Evolutionary conservation across 176 grass and related monocot species (phyloP).

Genomic region (Tuctoria greenei): DNA sequence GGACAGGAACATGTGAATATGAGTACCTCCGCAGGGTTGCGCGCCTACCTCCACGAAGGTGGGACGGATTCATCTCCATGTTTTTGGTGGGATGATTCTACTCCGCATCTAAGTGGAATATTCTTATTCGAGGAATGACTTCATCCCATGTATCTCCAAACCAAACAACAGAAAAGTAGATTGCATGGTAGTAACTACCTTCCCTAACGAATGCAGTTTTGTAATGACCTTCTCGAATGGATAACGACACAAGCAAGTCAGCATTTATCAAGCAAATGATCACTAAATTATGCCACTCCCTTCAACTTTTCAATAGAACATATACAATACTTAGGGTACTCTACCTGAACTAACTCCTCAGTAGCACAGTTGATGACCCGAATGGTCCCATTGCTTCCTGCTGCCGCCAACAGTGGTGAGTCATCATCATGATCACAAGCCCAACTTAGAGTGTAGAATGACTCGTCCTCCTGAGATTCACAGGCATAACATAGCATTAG

Average conservation of each 20-base stretch:
- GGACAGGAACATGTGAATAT: too few species aligned
- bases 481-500: neutral
- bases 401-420: constrained; percentile 78
- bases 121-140: too few species aligned
- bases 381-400: constrained; percentile 77
- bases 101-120: too few species aligned
- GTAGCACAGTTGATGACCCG: constrained; percentile 83
- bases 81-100: too few species aligned
- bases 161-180: too few species aligned
- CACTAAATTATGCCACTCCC: neutral
- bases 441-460: constrained; percentile 96
- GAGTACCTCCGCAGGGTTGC: too few species aligned
- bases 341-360: constrained; percentile 79
- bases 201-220: neutral
- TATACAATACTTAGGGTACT: neutral
- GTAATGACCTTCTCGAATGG: neutral
- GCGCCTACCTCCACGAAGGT: too few species aligned
- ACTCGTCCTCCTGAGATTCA: constrained; percentile 73
- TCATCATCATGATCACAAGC: constrained; percentile 70
- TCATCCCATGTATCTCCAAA: too few species aligned
- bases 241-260: neutral
- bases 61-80: too few species aligned
- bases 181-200: too few species aligned
- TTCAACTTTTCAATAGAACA: neutral
- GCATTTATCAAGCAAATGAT: neutral